Base-by-base conservation (phyloP, 306 rosid species). In the Mimosa bimucronata region DNA sequence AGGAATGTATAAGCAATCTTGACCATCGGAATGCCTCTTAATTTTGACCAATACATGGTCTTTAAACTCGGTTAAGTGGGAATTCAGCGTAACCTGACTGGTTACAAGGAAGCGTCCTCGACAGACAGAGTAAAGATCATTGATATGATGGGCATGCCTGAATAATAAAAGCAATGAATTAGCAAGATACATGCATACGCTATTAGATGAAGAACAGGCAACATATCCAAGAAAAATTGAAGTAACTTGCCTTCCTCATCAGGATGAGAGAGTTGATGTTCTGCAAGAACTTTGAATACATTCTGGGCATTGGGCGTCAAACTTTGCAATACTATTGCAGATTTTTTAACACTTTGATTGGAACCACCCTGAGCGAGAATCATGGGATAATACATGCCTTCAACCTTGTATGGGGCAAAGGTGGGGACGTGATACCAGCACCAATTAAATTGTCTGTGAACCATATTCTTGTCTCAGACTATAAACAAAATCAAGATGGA, bases 401-500 rank as follows among this genome's bases (percentile, higher is more conserved):
- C 98, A 30, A 88, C 78, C 86, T 82, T 93, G 81, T 93, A 95
- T 57, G 96, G 89, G 7, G 90, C 88, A 82, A 91, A 95, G 53
- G 99, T 95, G 65, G 98, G 98, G 75, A 95, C 92, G 75, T 95
- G 97, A 85, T 89, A 79, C 99, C 99, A 95, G 81, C 89, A 87
- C 99, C 99, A 95, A 71, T 91, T 95, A 88, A 93, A 93, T 77
- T 89, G 97, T 25, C 93, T 89, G 83, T 90, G 96, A 77, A 89
- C 88, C 98, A 92, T 95, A 88, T 88, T 90, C 92, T 95, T 95
- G 96, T 93, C 99, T 98, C 99, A 95, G 87, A 89, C 98, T 92
- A 86, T 60, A 78, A 77, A 65, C 66, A 78, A 26, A 83, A 55
- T 21, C 50, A 71, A 68, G 74, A 79, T 48, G 58, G 10, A 66